phyloP scores from a whole-genome alignment of 1,139 yeast genomes.

The Zygosaccharomyces pseudobailii region DNA sequence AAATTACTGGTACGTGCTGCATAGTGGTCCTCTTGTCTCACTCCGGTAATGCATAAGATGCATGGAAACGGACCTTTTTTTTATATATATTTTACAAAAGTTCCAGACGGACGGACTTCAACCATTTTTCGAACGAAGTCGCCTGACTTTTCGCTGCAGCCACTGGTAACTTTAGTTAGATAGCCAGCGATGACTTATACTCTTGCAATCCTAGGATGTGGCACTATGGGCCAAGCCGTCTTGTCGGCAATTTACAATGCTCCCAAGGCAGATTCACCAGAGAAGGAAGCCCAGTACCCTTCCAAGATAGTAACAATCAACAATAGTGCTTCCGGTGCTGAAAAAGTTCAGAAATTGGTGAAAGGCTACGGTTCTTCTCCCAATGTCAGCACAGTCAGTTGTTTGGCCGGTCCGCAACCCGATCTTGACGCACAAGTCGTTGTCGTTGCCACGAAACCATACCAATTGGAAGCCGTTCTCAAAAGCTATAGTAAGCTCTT shows the following conservation, averaged over 20 bases:
- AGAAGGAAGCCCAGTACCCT: conserved; percentile 44
- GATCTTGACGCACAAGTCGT: conserved; percentile 65
- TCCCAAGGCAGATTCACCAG: conserved; percentile 36
- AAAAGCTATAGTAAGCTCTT: conserved; percentile 39
- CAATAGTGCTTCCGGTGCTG: conserved; percentile 49
- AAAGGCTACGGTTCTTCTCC: conserved; percentile 39
- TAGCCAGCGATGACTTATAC: conserved; percentile 39
- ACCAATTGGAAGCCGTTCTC: conserved; percentile 57
- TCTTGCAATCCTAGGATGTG: conserved; percentile 82
- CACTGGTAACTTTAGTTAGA: neutral
- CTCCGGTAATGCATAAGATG: neutral
- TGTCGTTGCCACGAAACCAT: conserved; percentile 85
- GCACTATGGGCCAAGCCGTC: conserved; percentile 97
- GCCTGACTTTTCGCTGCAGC: neutral
- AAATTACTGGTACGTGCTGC: conserved; percentile 49
- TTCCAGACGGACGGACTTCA: neutral
- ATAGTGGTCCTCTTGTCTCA: conserved; percentile 9
- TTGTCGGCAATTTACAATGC: conserved; percentile 65
- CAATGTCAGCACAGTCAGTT: conserved; percentile 46
- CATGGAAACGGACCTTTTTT: neutral
- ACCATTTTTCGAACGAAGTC: neutral
- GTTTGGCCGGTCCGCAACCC: conserved; percentile 51
- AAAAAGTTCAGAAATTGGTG: conserved; percentile 40
- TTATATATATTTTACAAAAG: neutral
- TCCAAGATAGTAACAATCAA: conserved; percentile 72